Percentiles rank a stretch among this genome's conserved stretches.
phyloP scores from a whole-genome alignment of 2,329 filamentous ascomycete species.

The Trichoderma lentiforme region DNA sequence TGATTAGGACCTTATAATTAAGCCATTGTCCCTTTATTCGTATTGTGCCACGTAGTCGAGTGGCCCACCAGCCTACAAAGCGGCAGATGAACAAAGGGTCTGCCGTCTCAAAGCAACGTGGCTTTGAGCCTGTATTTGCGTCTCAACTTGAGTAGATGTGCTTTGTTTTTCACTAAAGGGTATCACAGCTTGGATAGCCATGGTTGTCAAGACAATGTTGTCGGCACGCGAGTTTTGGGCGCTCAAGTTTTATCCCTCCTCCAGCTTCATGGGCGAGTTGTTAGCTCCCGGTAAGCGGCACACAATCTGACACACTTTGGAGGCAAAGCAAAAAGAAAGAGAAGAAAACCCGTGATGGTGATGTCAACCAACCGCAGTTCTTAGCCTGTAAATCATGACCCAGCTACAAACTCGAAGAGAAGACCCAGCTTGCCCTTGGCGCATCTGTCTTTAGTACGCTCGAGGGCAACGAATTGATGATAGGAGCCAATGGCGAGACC shows the following conservation, averaged over 20 bases:
- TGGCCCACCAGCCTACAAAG: background rate
- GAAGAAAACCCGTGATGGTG: background rate
- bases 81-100: background rate
- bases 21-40: background rate
- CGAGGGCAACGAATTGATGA: conserved; percentile 13
- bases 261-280: background rate
- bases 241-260: background rate
- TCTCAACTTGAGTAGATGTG: background rate
- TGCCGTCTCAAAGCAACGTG: background rate
- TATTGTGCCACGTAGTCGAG: background rate
- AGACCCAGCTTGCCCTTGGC: background rate
- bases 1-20: background rate
- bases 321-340: background rate
- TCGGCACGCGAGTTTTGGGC: conserved; percentile 1
- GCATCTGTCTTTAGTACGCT: background rate
- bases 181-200: conserved; percentile 15
- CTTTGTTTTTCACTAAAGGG: background rate
- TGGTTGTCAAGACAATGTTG: conserved; percentile 13
- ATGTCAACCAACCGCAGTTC: background rate
- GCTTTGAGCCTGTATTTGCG: background rate
- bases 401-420: background rate
- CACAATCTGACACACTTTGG: background rate
- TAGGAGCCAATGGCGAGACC: conserved; percentile 28
- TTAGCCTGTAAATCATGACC: background rate
- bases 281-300: background rate